Conservation (phyloP, 2,329 filamentous ascomycete species). For the Annulohypoxylon truncatum region DNA sequence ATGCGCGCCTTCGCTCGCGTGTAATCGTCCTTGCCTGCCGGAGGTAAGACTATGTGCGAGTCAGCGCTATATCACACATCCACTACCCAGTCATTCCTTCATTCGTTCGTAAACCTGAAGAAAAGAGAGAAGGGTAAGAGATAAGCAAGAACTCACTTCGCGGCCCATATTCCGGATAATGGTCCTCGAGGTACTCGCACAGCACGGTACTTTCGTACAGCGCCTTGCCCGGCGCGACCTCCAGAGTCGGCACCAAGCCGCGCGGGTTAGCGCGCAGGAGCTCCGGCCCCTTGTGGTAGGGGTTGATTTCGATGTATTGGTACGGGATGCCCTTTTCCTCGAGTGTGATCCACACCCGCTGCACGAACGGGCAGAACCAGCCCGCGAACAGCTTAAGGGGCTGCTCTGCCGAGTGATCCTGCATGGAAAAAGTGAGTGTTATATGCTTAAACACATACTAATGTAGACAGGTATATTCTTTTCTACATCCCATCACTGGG, state of each 20-base stretch:
- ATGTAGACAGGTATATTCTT: too few species aligned
- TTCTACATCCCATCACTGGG: too few species aligned
- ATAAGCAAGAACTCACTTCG: too few species aligned
- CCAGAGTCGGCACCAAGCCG: constrained; percentile 78
- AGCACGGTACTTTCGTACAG: constrained; percentile 80
- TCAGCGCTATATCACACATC: too few species aligned
- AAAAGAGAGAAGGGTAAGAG: too few species aligned
- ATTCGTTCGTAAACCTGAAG: too few species aligned
- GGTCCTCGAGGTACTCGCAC: constrained; percentile 81
- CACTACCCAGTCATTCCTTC: constrained; percentile 44
- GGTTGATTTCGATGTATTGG: constrained; percentile 82
- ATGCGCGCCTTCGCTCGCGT: constrained; percentile 73
- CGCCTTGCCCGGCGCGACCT: constrained; percentile 65
- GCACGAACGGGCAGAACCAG: constrained; percentile 81
- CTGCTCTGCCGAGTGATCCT: constrained; percentile 59
- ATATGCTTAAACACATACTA: too few species aligned
- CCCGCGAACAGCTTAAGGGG: constrained; percentile 76
- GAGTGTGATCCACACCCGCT: constrained; percentile 78
- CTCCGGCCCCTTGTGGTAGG: constrained; percentile 76
- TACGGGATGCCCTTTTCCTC: constrained; percentile 79
- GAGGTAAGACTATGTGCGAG: constrained; percentile 27
- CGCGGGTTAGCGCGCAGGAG: constrained; percentile 79
- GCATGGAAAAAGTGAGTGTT: neutral
- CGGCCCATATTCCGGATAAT: constrained; percentile 69
- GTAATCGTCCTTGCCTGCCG: constrained; percentile 62